Evolutionary conservation across 305 asterid species (phyloP).

Genomic region (Solanum aculeatissimum): DNA sequence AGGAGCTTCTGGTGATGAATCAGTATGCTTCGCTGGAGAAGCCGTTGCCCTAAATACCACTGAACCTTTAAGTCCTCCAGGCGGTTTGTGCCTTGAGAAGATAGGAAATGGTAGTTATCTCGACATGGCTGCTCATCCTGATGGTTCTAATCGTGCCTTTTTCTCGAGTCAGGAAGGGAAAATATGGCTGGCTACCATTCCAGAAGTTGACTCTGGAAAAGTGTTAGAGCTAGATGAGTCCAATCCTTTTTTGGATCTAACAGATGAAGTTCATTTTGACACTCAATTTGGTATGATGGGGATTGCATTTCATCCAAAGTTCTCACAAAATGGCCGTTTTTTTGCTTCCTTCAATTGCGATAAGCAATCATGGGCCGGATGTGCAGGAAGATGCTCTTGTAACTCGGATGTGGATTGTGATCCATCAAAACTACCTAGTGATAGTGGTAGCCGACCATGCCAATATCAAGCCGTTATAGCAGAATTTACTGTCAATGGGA

Average conservation of each 20-base stretch:
- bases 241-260: conserved; percentile 62
- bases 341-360: conserved; percentile 79
- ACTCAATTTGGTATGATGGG: conserved; percentile 73
- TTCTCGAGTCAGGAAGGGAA: conserved; percentile 73
- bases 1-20: conserved; percentile 40
- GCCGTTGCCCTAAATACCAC: conserved; percentile 36
- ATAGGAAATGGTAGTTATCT: conserved; percentile 66
- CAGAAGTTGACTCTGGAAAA: conserved; percentile 52
- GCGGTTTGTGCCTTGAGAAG: conserved; percentile 81
- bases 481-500: conserved; percentile 64
- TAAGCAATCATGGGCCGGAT: conserved; percentile 56
- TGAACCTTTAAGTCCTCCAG: conserved; percentile 32
- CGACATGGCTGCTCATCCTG: conserved; percentile 72
- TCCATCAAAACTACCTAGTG: conserved; percentile 51
- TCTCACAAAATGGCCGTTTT: conserved; percentile 55
- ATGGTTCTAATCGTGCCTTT: conserved; percentile 76
- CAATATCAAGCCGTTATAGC: conserved; percentile 65
- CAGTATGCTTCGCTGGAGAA: conserved; percentile 49
- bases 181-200: conserved; percentile 72
- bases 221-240: conserved; percentile 39
- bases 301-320: conserved; percentile 71
- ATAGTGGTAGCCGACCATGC: conserved; percentile 64
- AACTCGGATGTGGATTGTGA: conserved; percentile 82
- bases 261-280: conserved; percentile 67
- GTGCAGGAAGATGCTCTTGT: conserved; percentile 86